Percentiles rank a stretch among this genome's conserved stretches.
Evolutionary conservation across 164 flowering plant genomes (phyloP).

Genomic region (Akebia trifoliata): DNA sequence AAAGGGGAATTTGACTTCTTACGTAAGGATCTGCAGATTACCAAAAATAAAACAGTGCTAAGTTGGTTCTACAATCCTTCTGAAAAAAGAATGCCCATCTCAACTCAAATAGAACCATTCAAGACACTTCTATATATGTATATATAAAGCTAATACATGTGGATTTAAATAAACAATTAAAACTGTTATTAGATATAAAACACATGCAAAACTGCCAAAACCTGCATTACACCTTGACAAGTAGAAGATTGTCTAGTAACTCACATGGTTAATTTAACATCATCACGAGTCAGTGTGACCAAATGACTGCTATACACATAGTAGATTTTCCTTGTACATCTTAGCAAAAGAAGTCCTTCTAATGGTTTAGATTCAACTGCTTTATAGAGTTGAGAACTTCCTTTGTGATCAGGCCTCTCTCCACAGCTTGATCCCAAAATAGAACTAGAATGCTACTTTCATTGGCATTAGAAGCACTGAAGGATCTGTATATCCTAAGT

Average conservation of each 20-base stretch:
- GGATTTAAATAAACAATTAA: no score
- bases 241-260: background rate
- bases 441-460: constrained; percentile 28
- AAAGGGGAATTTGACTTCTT: no score
- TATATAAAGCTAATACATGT: no score
- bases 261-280: background rate
- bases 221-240: constrained; percentile 1
- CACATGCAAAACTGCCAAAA: background rate
- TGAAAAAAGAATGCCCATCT: no score
- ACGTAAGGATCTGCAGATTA: no score
- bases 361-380: constrained; percentile 11
- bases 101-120: no score
- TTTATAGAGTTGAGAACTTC: constrained; percentile 30
- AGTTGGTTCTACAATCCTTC: no score
- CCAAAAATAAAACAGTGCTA: no score
- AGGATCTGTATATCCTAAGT: constrained; percentile 45
- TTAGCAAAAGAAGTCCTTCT: background rate
- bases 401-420: constrained; percentile 51
- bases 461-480: constrained; percentile 51
- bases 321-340: background rate
- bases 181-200: background rate
- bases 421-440: constrained; percentile 52
- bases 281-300: background rate
- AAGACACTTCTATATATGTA: no score
- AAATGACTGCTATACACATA: background rate